phyloP scores from a whole-genome alignment of 2,329 filamentous ascomycete species.

The Colletotrichum salicis region DNA sequence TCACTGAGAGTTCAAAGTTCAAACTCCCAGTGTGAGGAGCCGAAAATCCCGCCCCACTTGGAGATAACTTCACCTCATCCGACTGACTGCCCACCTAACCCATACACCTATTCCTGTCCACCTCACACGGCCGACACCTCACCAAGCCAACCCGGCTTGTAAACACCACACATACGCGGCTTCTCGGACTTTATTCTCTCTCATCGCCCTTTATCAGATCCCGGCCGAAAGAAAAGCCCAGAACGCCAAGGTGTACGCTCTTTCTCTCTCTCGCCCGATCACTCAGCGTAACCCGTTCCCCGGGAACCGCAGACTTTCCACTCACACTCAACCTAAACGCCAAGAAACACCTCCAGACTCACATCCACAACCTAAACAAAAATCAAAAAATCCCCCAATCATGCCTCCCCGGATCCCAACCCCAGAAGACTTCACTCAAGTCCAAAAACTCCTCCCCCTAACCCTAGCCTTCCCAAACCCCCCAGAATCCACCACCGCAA shows the following conservation, averaged over 20 bases:
- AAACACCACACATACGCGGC: too few relatives aligned
- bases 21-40: not conserved
- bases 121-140: not conserved
- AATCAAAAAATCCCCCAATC: not conserved
- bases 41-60: conserved; percentile 9
- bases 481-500: conserved; percentile 73
- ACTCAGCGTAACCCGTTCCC: not conserved
- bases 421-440: conserved; percentile 58
- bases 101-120: not conserved
- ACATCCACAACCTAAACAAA: not conserved
- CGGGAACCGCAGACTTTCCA: not conserved
- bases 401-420: conserved; percentile 63
- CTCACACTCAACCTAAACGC: not conserved
- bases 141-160: not conserved
- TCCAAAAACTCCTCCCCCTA: conserved; percentile 54
- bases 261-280: too few relatives aligned
- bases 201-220: too few relatives aligned
- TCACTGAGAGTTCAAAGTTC: conserved; percentile 11
- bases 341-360: not conserved
- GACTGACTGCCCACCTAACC: not conserved
- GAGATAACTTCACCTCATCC: conserved; percentile 28
- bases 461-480: conserved; percentile 62
- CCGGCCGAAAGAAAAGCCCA: not conserved
- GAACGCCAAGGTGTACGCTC: too few relatives aligned
- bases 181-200: not conserved